A percentile compares a stretch with the other conserved stretches of the same genome.
Conservation (phyloP, 306 rosid genomes). For the Dryas drummondii region DNA sequence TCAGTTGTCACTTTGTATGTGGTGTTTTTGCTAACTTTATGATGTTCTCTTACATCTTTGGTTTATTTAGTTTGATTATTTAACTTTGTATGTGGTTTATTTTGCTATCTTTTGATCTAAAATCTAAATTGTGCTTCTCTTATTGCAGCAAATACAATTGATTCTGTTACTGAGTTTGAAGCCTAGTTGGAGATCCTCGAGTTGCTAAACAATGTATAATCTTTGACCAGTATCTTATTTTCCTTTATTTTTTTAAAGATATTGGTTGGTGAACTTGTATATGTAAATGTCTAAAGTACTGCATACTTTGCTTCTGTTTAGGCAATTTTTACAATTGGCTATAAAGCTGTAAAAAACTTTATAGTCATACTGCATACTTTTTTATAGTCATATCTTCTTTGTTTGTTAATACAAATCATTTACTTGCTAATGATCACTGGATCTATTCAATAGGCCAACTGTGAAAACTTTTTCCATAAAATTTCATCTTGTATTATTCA, state of each 20-base stretch:
- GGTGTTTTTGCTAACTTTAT: background rate
- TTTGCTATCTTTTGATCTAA: background rate
- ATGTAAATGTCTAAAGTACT: constrained; percentile 12
- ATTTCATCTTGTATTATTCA: background rate
- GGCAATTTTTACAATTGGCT: constrained; percentile 99
- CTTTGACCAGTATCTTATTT: background rate
- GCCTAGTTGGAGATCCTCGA: constrained; percentile 91
- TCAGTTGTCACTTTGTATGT: no score
- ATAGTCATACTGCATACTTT: no score
- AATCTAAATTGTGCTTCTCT: background rate
- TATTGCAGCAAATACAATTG: constrained; percentile 42
- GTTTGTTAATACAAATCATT: no score
- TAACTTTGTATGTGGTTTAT: no score
- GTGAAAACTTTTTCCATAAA: background rate
- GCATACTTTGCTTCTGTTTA: constrained; percentile 24
- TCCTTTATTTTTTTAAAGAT: background rate
- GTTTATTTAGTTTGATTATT: background rate
- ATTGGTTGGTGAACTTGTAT: background rate
- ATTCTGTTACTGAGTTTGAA: constrained; percentile 55
- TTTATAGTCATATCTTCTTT: no score
- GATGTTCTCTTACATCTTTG: background rate
- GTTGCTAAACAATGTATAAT: constrained; percentile 76
- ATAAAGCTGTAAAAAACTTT: constrained; percentile 82
- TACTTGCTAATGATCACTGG: background rate
- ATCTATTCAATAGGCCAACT: background rate